phyloP scores from a whole-genome alignment of 2,329 filamentous ascomycete genomes.

The Colletotrichum costaricense region DNA sequence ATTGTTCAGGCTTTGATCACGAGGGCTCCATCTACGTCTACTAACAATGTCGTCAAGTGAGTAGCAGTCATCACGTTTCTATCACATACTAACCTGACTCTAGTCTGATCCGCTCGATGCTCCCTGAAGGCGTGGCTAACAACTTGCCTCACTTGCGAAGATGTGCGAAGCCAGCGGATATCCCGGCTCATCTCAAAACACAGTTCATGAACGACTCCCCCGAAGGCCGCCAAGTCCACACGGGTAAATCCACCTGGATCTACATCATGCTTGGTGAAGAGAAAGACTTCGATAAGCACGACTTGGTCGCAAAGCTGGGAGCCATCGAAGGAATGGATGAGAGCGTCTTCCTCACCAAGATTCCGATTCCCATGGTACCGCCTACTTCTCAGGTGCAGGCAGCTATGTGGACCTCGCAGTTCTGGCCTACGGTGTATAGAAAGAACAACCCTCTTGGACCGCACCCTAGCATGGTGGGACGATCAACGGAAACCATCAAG shows the following conservation, averaged over 20 bases:
- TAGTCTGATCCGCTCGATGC: conserved; percentile 58
- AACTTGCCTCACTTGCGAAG: conserved; percentile 79
- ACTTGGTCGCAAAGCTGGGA: conserved; percentile 61
- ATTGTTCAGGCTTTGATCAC: conserved; percentile 76
- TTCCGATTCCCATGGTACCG: conserved; percentile 77
- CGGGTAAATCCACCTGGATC: conserved; percentile 69
- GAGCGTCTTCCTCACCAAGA: conserved; percentile 66
- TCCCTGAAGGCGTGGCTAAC: conserved; percentile 71
- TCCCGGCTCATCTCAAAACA: conserved; percentile 73
- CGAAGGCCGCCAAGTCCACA: conserved; percentile 66
- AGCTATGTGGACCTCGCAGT: conserved; percentile 77
- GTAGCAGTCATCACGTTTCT: conserved; percentile 43
- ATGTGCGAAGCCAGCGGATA: conserved; percentile 77
- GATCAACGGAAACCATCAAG: conserved; percentile 76
- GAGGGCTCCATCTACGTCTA: conserved; percentile 76
- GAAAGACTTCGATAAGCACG: conserved; percentile 62
- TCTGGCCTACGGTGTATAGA: conserved; percentile 88
- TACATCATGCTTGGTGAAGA: conserved; percentile 67
- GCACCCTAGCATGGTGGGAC: conserved; percentile 79
- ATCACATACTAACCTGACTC: conserved; percentile 42
- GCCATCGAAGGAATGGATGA: conserved; percentile 63
- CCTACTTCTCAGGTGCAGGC: conserved; percentile 83
- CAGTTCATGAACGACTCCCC: conserved; percentile 70
- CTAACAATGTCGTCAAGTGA: conserved; percentile 79
- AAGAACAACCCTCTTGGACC: conserved; percentile 90